Evolutionary conservation across 495 filamentous ascomycete genomes (phyloP).

Genomic region (Schizothecium vesticola): DNA sequence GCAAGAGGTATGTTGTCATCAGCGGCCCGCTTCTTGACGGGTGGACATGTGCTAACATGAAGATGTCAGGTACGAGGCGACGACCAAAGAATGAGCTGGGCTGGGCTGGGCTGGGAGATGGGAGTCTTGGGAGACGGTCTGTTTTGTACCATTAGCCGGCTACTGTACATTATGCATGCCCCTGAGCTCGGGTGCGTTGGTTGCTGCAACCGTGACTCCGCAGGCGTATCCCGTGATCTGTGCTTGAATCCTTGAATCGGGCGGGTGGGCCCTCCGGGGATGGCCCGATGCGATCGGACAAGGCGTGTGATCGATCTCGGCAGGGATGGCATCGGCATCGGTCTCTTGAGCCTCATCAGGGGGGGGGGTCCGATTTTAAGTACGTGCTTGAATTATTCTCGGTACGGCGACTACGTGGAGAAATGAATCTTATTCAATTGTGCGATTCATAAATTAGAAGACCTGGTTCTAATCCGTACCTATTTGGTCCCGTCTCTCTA

Average conservation of each 20-base stretch:
- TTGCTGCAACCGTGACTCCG: slow-evolving; percentile 4
- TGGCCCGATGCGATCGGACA: background rate
- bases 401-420: background rate
- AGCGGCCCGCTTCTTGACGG: background rate
- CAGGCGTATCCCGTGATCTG: slow-evolving; percentile 1
- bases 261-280: background rate
- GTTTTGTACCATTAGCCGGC: background rate
- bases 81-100: slow-evolving; percentile 36
- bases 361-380: background rate
- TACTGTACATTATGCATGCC: background rate
- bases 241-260: background rate
- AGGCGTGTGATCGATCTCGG: background rate
- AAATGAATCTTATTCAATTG: background rate
- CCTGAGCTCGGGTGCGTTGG: slow-evolving; percentile 4
- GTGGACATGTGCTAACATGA: slow-evolving; percentile 25
- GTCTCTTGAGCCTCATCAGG: slow-evolving; percentile 5
- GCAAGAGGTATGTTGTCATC: slow-evolving; percentile 74
- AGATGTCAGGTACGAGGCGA: slow-evolving; percentile 55
- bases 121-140: background rate
- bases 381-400: background rate
- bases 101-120: background rate
- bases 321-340: background rate
- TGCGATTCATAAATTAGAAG: background rate
- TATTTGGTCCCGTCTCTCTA: background rate
- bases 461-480: no score